These are phyloP conservation scores for Leptoxyphium fumago DNA, from an alignment of 2,329 filamentous ascomycete genomes.

Conservation along the genomic window DNA sequence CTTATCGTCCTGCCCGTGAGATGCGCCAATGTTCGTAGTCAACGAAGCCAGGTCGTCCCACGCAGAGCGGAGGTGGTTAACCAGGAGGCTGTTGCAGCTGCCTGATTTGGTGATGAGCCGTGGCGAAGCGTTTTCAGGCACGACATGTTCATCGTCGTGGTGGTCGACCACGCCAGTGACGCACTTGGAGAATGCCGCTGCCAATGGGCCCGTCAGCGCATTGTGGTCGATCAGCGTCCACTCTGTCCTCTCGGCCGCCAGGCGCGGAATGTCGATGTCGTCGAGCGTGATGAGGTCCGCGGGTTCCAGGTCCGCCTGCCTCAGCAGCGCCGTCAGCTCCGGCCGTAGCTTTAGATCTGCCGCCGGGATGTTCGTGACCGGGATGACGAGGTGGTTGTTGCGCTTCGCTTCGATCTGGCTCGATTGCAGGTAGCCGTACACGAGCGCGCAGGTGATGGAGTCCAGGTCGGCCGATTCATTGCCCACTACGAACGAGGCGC, in stretches of 20 bases:
- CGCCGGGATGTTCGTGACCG: slow-evolving; percentile 55
- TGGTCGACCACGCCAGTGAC: slow-evolving; percentile 62
- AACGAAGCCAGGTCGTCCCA: slow-evolving; percentile 40
- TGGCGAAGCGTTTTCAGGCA: slow-evolving; percentile 36
- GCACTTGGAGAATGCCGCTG: slow-evolving; percentile 32
- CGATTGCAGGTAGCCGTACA: slow-evolving; percentile 60
- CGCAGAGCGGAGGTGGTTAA: slow-evolving; percentile 39
- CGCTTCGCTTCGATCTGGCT: slow-evolving; percentile 33
- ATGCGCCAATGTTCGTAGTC: slow-evolving; percentile 27
- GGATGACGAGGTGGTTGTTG: slow-evolving; percentile 47
- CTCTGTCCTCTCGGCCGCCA: slow-evolving; percentile 41
- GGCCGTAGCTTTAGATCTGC: slow-evolving; percentile 56
- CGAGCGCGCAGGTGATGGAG: slow-evolving; percentile 58
- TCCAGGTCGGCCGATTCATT: slow-evolving; percentile 59
- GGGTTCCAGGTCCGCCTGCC: slow-evolving; percentile 41
- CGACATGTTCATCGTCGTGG: slow-evolving; percentile 54
- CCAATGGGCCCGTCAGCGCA: slow-evolving; percentile 46
- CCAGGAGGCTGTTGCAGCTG: slow-evolving; percentile 58
- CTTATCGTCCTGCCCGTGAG: slow-evolving; percentile 24
- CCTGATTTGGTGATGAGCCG: slow-evolving; percentile 52
- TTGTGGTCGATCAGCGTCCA: slow-evolving; percentile 78
- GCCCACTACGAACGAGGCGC: slow-evolving; percentile 36
- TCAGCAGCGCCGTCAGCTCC: slow-evolving; percentile 54
- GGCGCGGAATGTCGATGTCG: slow-evolving; percentile 32
- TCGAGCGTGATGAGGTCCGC: slow-evolving; percentile 52